Conservation (phyloP, 345 rosid genomes). For the Aquilaria sinensis region DNA sequence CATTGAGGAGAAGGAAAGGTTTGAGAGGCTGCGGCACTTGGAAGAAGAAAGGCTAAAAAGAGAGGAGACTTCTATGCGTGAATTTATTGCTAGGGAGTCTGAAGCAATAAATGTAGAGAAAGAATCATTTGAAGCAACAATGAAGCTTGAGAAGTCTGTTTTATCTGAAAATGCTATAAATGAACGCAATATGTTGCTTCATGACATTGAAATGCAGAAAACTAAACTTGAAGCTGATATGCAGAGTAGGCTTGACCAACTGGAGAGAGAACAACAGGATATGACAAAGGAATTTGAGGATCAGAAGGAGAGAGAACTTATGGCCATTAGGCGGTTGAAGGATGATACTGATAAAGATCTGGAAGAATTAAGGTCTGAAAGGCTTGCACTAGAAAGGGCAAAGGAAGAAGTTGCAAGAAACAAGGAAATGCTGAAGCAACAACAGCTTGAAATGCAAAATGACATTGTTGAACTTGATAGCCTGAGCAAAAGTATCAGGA, state of each 20-base stretch:
- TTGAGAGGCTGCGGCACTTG: conserved; percentile 29
- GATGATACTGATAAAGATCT: conserved; percentile 43
- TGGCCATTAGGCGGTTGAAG: conserved; percentile 30
- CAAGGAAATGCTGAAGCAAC: conserved; percentile 43
- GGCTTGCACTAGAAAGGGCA: conserved; percentile 34
- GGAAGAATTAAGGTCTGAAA: conserved; percentile 46
- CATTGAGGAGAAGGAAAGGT: conserved; percentile 41
- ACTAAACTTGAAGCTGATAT: conserved; percentile 37
- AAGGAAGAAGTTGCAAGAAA: conserved; percentile 40
- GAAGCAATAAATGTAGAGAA: conserved; percentile 53
- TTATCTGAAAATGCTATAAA: conserved; percentile 44
- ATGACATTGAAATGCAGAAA: conserved; percentile 51
- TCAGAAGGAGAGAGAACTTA: conserved; percentile 41
- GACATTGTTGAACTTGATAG: conserved; percentile 59
- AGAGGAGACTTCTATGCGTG: conserved; percentile 46
- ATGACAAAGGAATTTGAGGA: conserved; percentile 40
- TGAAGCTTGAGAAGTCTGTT: conserved; percentile 48
- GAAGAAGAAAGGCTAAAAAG: conserved; percentile 52
- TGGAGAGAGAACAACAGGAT: conserved; percentile 40
- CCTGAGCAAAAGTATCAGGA: conserved; percentile 51
- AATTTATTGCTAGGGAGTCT: conserved; percentile 38
- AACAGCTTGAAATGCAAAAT: conserved; percentile 50
- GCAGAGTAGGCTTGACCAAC: conserved; percentile 38
- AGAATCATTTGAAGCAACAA: conserved; percentile 59
- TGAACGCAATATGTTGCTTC: conserved; percentile 46